Base-by-base conservation (phyloP, 2,329 filamentous ascomycete species). In the Didymella pomorum region DNA sequence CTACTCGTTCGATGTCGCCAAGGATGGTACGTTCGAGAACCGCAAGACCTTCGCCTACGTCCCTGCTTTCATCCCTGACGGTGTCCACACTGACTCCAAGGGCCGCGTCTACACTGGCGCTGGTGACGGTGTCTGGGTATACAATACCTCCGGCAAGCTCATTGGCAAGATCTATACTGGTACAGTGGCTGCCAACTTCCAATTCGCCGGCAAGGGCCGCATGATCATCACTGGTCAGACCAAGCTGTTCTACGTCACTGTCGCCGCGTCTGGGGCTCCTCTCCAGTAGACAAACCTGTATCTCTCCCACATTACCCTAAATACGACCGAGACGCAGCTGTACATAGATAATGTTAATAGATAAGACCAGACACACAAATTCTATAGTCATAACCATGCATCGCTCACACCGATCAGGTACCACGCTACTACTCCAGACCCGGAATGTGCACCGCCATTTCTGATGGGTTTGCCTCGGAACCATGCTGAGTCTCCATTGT, bases 91-190 rank as follows among this genome's bases (percentile, higher is more conserved):
- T 23, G 69, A 69, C 31, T 67, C 65, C 11, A 73, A 81, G 12
- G 86, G 86, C 1, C 84, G 87, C 50, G 79, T 88, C 2, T 88
- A 81, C 62, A 74, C 78, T 37, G 81, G 79, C 0, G 82, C 80
- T 55, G 78, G 76, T 3, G 82, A 82, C 55, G 82, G 82, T 11
- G 71, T 85, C n/a, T 80, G 83, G 59, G 76, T 84, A 2, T 85
- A 79, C 78, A 81, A 74, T 44, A 59, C 76, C 1, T 78, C 74
- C 3, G 82, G 82, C 4, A 72, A 72, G 21, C 71, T 82, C 0
- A 75, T 84, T 29, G 82, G 82, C 26, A 69, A 69, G 48, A 67
- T 69, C 50, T 68, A 67, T 25, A 68, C 67, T 4, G 66, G 63
- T 23, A 62, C 56, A n/a, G 51, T 43, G 20, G 67, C 62, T 18